phyloP scores from a whole-genome alignment of 1,139 yeast species.

The Magnusiomyces suaveolens region DNA sequence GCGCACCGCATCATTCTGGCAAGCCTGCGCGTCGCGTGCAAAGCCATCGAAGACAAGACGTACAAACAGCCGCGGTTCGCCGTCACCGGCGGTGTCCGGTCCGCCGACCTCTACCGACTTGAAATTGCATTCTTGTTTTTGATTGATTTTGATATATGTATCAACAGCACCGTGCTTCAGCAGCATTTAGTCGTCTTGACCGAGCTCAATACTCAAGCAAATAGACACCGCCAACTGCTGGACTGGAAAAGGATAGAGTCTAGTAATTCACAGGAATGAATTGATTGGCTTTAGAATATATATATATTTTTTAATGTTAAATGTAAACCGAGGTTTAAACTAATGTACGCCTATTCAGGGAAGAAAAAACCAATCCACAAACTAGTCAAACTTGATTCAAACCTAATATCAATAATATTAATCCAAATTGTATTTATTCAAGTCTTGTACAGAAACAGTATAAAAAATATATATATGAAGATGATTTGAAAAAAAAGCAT shows the following conservation, averaged over 20 bases:
- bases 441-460: too few relatives aligned
- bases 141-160: conserved; percentile 31
- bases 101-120: conserved; percentile 37
- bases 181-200: conserved; percentile 22
- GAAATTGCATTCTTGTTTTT: conserved; percentile 42
- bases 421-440: too few relatives aligned
- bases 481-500: too few relatives aligned
- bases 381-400: too few relatives aligned
- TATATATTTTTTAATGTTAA: too few relatives aligned
- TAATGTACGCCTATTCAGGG: too few relatives aligned
- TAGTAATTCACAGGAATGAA: background rate
- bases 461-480: background rate
- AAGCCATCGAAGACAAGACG: conserved; percentile 43
- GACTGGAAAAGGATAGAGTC: background rate
- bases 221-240: conserved; percentile 8
- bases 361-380: too few relatives aligned
- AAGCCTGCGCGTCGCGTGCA: conserved; percentile 42
- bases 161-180: conserved; percentile 26
- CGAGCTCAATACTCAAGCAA: conserved; percentile 20
- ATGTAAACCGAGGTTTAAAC: too few relatives aligned
- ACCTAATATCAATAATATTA: too few relatives aligned
- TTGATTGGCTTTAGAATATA: too few relatives aligned
- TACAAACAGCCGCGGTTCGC: conserved; percentile 44
- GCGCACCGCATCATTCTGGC: conserved; percentile 44
- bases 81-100: conserved; percentile 44